These are phyloP conservation scores for Coniferiporia sulphurascens DNA, from an alignment of 1,284 basidiomycete genomes.

Conservation along the genomic window DNA sequence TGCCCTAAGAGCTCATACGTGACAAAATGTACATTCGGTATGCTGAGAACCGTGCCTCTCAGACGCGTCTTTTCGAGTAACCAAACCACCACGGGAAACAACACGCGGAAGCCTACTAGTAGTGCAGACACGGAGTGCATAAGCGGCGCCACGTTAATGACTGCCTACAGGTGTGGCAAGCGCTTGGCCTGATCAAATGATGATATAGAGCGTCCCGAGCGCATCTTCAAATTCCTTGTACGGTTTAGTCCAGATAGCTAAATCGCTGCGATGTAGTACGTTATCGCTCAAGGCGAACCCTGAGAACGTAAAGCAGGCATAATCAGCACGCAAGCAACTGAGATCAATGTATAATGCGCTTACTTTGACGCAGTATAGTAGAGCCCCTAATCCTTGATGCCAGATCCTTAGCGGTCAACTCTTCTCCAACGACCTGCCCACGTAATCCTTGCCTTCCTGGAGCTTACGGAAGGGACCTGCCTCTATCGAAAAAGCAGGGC, in stretches of 20 bases:
- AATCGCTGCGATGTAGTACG: slow-evolving; percentile 75
- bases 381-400: slow-evolving; percentile 44
- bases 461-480: slow-evolving; percentile 14
- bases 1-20: slow-evolving; percentile 65
- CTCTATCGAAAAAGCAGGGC: slow-evolving; percentile 11
- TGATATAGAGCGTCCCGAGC: slow-evolving; percentile 54
- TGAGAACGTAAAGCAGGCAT: not conserved
- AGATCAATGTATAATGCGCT: not conserved
- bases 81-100: slow-evolving; percentile 63
- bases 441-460: slow-evolving; percentile 39
- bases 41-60: slow-evolving; percentile 66
- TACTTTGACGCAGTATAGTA: slow-evolving; percentile 36
- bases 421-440: too few relatives aligned
- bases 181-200: slow-evolving; percentile 60
- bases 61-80: slow-evolving; percentile 60
- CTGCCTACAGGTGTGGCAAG: slow-evolving; percentile 73
- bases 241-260: slow-evolving; percentile 69
- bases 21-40: slow-evolving; percentile 80
- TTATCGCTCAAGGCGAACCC: slow-evolving; percentile 80
- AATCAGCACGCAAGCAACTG: not conserved
- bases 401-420: slow-evolving; percentile 45
- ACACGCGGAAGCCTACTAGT: slow-evolving; percentile 80
- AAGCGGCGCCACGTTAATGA: slow-evolving; percentile 79
- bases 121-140: slow-evolving; percentile 77
- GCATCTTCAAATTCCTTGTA: slow-evolving; percentile 79